phyloP scores from a whole-genome alignment of 371 early-diverging fungal species.

The Coemansia sp. region DNA sequence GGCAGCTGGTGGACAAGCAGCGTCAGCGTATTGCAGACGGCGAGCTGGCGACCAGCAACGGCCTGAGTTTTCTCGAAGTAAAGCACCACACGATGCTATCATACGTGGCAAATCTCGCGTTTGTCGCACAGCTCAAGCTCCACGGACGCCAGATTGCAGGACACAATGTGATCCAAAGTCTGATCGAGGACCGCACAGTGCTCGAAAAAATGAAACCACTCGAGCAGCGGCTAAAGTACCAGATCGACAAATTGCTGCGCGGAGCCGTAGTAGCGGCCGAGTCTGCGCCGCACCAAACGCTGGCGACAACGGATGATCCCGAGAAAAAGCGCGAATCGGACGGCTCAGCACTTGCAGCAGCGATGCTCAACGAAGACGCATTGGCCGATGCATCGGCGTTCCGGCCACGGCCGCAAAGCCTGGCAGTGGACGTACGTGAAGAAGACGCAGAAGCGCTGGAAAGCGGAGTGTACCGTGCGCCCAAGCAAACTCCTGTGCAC shows the following conservation, averaged over 20 bases:
- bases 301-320: conserved; percentile 38
- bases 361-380: conserved; percentile 37
- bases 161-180: conserved; percentile 64
- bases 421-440: conserved; percentile 54
- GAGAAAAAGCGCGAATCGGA: conserved; percentile 16
- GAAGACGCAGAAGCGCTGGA: conserved; percentile 52
- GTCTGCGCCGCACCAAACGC: not conserved
- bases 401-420: conserved; percentile 80
- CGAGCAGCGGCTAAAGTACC: conserved; percentile 91
- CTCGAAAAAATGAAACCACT: conserved; percentile 92
- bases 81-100: conserved; percentile 84
- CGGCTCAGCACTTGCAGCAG: conserved; percentile 36
- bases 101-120: conserved; percentile 78
- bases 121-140: conserved; percentile 72
- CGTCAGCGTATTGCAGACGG: conserved; percentile 54
- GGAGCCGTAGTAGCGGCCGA: conserved; percentile 56
- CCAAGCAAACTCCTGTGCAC: conserved; percentile 82
- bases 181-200: conserved; percentile 79
- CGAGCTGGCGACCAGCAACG: conserved; percentile 70
- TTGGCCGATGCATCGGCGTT: conserved; percentile 76
- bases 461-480: conserved; percentile 75
- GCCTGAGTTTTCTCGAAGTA: conserved; percentile 81
- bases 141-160: conserved; percentile 65
- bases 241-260: conserved; percentile 92
- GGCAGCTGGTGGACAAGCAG: conserved; percentile 43